phyloP scores from a whole-genome alignment of 73 alveolate genomes.

The Durusdinium trenchii region DNA sequence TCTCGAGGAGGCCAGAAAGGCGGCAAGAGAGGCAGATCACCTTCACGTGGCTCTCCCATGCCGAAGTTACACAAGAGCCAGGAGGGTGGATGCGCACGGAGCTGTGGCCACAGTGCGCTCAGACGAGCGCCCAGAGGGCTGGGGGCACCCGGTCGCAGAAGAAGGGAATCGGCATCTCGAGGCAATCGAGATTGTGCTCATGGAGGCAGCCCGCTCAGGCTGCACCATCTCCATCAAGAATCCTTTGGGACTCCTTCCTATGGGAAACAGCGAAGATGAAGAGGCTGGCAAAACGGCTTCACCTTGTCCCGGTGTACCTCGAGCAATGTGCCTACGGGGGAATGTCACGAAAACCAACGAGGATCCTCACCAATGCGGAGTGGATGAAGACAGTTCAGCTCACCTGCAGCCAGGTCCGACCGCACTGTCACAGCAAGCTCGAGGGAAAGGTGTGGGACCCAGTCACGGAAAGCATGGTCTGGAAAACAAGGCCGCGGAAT shows the following conservation, averaged over 20 bases:
- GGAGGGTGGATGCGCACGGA: background rate
- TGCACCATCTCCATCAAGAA: background rate
- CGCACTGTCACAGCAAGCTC: background rate
- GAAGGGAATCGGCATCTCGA: too few species aligned
- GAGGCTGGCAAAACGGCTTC: background rate
- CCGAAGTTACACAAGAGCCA: background rate
- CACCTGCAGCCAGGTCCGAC: background rate
- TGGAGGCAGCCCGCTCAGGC: background rate
- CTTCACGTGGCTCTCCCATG: background rate
- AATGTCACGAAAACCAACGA: background rate
- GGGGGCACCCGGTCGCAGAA: background rate
- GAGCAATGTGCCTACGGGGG: background rate
- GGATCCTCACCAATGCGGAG: background rate
- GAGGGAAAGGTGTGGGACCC: slow-evolving; percentile 4
- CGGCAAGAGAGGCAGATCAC: background rate
- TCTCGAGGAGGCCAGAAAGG: background rate
- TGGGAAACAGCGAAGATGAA: background rate
- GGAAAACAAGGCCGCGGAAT: slow-evolving; percentile 21
- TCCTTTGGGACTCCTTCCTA: background rate
- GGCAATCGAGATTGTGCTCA: too few species aligned
- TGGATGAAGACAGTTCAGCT: background rate
- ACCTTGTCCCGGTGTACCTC: background rate
- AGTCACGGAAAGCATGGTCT: background rate
- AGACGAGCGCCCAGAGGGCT: background rate
- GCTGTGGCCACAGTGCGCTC: background rate